These are phyloP conservation scores for Melanopsichium pennsylvanicum DNA, from an alignment of 1,284 basidiomycete genomes.

Conservation along the genomic window DNA sequence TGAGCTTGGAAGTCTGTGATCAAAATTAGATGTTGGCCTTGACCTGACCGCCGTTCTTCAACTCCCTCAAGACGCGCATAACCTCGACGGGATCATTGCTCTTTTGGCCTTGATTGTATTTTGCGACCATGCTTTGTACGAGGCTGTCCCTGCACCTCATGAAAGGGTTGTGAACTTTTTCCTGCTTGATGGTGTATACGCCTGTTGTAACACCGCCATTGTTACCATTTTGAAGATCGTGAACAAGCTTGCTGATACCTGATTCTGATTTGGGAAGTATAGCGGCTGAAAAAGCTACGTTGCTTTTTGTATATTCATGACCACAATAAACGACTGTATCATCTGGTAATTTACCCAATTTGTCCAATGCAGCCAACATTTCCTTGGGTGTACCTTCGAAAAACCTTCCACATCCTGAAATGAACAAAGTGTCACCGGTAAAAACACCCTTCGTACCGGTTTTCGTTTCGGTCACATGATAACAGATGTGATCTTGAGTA, in stretches of 20 bases:
- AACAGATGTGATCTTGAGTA: constrained; percentile 95
- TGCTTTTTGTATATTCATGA: constrained; percentile 70
- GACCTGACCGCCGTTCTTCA: constrained; percentile 75
- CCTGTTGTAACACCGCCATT: constrained; percentile 74
- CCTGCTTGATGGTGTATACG: constrained; percentile 81
- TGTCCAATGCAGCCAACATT: constrained; percentile 83
- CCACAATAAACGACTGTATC: constrained; percentile 87
- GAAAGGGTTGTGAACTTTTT: constrained; percentile 71
- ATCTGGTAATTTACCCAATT: constrained; percentile 74
- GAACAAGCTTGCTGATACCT: constrained; percentile 71
- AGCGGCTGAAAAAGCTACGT: constrained; percentile 64
- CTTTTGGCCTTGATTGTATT: constrained; percentile 27
- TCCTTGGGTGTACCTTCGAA: constrained; percentile 88
- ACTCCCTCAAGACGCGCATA: constrained; percentile 78
- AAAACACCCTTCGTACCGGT: constrained; percentile 74
- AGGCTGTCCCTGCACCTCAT: constrained; percentile 59
- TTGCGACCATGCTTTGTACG: constrained; percentile 65
- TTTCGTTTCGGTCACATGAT: constrained; percentile 75
- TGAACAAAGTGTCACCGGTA: constrained; percentile 93
- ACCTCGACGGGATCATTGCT: constrained; percentile 69
- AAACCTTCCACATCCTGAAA: constrained; percentile 92
- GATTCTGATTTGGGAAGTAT: constrained; percentile 74
- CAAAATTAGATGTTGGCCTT: constrained; percentile 46
- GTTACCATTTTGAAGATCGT: constrained; percentile 26
- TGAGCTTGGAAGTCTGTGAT: too few species aligned